These are phyloP conservation scores for Simplicillium sp. DNA, from an alignment of 2,329 filamentous ascomycete genomes.

Conservation along the genomic window DNA sequence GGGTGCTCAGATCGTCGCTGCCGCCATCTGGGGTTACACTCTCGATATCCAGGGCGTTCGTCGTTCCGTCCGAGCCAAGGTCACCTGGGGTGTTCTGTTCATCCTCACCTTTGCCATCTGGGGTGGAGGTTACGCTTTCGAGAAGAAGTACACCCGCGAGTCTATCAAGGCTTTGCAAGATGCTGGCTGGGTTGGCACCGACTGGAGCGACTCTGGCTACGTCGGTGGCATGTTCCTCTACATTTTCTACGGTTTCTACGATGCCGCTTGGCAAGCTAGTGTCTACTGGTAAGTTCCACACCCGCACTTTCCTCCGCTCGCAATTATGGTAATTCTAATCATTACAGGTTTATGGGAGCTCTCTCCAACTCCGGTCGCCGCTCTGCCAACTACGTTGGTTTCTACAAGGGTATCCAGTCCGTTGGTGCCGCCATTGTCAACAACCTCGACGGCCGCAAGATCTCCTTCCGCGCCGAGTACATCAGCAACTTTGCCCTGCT, in stretches of 20 bases:
- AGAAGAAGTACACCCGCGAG: slow-evolving; percentile 36
- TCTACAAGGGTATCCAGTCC: slow-evolving; percentile 82
- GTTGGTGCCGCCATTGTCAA: slow-evolving; percentile 70
- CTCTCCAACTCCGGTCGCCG: slow-evolving; percentile 88
- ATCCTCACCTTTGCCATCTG: slow-evolving; percentile 29
- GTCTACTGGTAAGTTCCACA: slow-evolving; percentile 55
- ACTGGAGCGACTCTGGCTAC: slow-evolving; percentile 18
- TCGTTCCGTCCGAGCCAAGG: slow-evolving; percentile 56
- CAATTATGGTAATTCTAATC: too few species aligned
- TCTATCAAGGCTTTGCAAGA: slow-evolving; percentile 20
- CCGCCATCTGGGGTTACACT: slow-evolving; percentile 57
- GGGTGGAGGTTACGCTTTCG: slow-evolving; percentile 55
- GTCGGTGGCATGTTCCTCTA: slow-evolving; percentile 60
- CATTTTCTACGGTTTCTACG: slow-evolving; percentile 62
- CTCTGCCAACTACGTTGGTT: slow-evolving; percentile 83
- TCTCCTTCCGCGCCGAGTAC: slow-evolving; percentile 63
- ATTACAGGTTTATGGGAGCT: slow-evolving; percentile 62
- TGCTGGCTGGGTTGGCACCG: neutral
- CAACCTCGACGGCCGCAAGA: slow-evolving; percentile 54
- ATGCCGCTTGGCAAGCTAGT: slow-evolving; percentile 53
- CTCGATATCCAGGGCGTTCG: slow-evolving; percentile 51
- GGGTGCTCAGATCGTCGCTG: slow-evolving; percentile 53
- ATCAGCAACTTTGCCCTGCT: slow-evolving; percentile 65
- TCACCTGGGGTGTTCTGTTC: slow-evolving; percentile 49
- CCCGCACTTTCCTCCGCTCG: too few species aligned